Conservation (phyloP, 805 yeast species). For the Candida awuae region DNA sequence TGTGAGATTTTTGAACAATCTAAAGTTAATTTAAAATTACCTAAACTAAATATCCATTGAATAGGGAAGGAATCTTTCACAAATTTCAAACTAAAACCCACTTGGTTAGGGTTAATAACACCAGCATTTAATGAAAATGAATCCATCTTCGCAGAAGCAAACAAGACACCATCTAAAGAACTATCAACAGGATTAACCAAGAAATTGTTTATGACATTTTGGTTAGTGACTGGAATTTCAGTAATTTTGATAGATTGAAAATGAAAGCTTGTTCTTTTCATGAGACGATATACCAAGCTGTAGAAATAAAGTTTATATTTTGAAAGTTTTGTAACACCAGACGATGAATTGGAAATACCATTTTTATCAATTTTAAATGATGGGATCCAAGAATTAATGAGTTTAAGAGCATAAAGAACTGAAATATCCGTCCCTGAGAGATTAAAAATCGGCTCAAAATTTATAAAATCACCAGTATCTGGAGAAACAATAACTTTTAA, state of each 20-base stretch:
- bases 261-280: slow-evolving; percentile 18
- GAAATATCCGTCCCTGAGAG: slow-evolving; percentile 15
- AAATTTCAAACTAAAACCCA: slow-evolving; percentile 41
- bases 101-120: slow-evolving; percentile 18
- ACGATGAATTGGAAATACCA: neutral
- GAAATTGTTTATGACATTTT: slow-evolving; percentile 9
- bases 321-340: neutral
- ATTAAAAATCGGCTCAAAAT: slow-evolving; percentile 10
- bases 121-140: slow-evolving; percentile 15
- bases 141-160: slow-evolving; percentile 14
- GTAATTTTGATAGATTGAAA: slow-evolving; percentile 19
- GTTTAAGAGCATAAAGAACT: slow-evolving; percentile 12
- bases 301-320: slow-evolving; percentile 9
- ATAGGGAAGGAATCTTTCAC: slow-evolving; percentile 36
- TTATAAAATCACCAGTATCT: slow-evolving; percentile 15
- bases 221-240: slow-evolving; percentile 22
- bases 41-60: slow-evolving; percentile 31
- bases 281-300: slow-evolving; percentile 17
- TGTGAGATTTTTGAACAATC: slow-evolving; percentile 17
- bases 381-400: slow-evolving; percentile 2
- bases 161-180: slow-evolving; percentile 10
- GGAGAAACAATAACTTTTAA: slow-evolving; percentile 15
- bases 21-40: slow-evolving; percentile 28
- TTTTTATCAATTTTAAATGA: neutral
- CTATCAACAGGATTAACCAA: neutral